These are phyloP conservation scores for Chenopodium quinoa DNA, from an alignment of 148 eudicot species.

Conservation along the genomic window DNA sequence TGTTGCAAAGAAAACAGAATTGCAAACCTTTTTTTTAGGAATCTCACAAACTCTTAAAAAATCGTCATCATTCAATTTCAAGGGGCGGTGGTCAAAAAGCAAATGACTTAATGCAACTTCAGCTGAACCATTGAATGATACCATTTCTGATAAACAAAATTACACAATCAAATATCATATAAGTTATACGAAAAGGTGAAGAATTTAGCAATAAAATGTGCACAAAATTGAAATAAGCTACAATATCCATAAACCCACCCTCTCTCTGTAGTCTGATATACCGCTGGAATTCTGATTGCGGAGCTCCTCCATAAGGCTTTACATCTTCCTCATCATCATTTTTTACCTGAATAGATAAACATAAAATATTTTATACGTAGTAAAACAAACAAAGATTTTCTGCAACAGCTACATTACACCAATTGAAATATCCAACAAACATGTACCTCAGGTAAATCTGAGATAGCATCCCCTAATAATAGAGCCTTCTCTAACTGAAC, in stretches of 20 bases:
- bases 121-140: slow-evolving; percentile 11
- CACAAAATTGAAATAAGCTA: no score
- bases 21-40: slow-evolving; percentile 19
- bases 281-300: slow-evolving; percentile 9
- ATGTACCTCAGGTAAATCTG: slow-evolving; percentile 22
- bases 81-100: slow-evolving; percentile 20
- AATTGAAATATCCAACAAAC: not conserved
- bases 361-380: not conserved
- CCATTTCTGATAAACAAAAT: slow-evolving; percentile 11
- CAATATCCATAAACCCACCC: not conserved
- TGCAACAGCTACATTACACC: not conserved
- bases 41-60: slow-evolving; percentile 21
- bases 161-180: not conserved
- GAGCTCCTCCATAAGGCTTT: slow-evolving; percentile 15
- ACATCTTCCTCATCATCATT: slow-evolving; percentile 20
- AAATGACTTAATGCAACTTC: not conserved
- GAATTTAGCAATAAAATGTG: no score
- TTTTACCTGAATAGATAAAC: slow-evolving; percentile 4
- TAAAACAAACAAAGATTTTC: not conserved
- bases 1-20: not conserved
- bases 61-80: slow-evolving; percentile 22
- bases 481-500: slow-evolving; percentile 10
- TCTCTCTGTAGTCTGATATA: slow-evolving; percentile 14
- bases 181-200: no score
- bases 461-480: slow-evolving; percentile 21